phyloP scores from a whole-genome alignment of 2,329 filamentous ascomycete genomes.

The Aciculosporium take region DNA sequence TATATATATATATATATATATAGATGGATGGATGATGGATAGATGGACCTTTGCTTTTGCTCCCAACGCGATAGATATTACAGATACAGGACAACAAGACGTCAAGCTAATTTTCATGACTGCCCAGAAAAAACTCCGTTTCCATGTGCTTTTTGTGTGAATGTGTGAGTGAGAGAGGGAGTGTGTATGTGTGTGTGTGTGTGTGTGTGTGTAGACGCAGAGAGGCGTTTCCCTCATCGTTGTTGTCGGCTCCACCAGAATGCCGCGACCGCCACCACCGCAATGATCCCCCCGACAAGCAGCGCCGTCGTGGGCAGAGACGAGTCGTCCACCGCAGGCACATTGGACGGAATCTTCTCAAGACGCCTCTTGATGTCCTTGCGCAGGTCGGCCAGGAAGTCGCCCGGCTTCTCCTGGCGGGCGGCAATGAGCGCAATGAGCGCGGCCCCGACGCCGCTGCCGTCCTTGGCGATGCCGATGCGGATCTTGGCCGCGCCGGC shows the following conservation, averaged over 20 bases:
- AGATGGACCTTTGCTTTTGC: neutral
- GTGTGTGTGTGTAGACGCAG: conserved; percentile 4
- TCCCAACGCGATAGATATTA: neutral
- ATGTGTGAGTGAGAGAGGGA: too few species aligned
- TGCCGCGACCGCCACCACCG: conserved; percentile 23
- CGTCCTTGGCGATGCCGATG: conserved; percentile 95
- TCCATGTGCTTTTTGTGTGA: too few species aligned
- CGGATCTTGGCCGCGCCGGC: conserved; percentile 72
- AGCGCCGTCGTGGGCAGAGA: conserved; percentile 17
- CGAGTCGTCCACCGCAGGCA: conserved; percentile 17
- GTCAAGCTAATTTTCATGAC: neutral
- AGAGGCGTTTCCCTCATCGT: conserved; percentile 2
- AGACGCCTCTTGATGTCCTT: conserved; percentile 23
- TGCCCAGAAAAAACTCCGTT: conserved; percentile 1
- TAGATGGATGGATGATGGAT: too few species aligned
- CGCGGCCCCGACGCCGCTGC: conserved; percentile 70
- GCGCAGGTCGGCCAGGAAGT: conserved; percentile 28
- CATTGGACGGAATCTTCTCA: conserved; percentile 18
- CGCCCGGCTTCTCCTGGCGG: conserved; percentile 39
- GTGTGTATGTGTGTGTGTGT: too few species aligned
- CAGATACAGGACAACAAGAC: too few species aligned
- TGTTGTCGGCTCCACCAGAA: conserved; percentile 22
- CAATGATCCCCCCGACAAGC: conserved; percentile 21
- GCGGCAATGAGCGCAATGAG: conserved; percentile 85
- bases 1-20: too few species aligned